These are phyloP conservation scores for Ligustrum vulgare DNA, from an alignment of 257 asterid genomes.

Conservation along the genomic window DNA sequence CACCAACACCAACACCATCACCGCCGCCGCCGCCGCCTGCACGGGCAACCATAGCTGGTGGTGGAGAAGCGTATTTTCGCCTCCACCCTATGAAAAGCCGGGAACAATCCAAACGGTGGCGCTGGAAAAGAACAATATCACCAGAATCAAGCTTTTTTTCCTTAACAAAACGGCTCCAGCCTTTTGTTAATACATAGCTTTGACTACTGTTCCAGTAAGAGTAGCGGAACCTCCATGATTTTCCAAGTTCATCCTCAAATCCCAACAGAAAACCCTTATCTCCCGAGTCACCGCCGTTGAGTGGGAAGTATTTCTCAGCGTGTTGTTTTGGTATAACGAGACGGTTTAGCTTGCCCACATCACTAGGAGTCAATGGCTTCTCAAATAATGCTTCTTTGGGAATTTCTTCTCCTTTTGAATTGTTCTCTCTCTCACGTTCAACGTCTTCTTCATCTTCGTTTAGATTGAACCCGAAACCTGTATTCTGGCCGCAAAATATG, in stretches of 20 bases:
- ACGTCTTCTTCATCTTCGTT: neutral
- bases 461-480: neutral
- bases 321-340: neutral
- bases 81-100: slow-evolving; percentile 83
- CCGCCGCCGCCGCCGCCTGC: neutral
- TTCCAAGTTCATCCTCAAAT: neutral
- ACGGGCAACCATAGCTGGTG: slow-evolving; percentile 6
- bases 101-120: slow-evolving; percentile 56
- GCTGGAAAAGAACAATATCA: slow-evolving; percentile 49
- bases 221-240: neutral
- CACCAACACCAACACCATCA: slow-evolving; percentile 18
- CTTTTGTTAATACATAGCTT: neutral
- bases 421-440: neutral
- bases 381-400: neutral
- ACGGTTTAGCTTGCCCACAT: neutral
- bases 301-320: neutral
- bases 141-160: neutral
- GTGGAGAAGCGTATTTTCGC: slow-evolving; percentile 36
- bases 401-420: neutral
- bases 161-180: neutral
- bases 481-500: neutral
- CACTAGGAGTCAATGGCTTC: neutral
- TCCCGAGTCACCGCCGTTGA: neutral
- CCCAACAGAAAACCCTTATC: neutral
- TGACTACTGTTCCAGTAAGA: neutral